Base-by-base conservation (phyloP, 139 green algal genomes). In the Chlorella sp. region DNA sequence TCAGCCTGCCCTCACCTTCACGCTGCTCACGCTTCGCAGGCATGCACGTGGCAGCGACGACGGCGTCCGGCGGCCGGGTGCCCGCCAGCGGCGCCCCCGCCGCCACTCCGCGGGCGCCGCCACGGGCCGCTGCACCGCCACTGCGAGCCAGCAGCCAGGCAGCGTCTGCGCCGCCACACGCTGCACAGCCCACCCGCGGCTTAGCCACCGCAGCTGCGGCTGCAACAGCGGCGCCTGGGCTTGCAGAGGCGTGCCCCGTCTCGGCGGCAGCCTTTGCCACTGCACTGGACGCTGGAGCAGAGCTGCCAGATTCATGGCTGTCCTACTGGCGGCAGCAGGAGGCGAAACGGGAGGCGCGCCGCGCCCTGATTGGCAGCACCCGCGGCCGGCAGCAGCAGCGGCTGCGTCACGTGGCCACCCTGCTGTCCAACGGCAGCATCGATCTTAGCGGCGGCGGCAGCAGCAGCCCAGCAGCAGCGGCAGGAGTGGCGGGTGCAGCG, bases 361-460 rank as follows among this genome's bases (percentile, higher is more conserved):
- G 70, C 16, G n/a, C 56, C 2, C 23, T 87, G 17, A 39, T 78
- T 0, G 56, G 56, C 25, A 69, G 32, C 47, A 85, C 76, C 0
- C 84, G 86, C 28, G 56, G 84, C 51, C 86, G 87, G 65, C 84
- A 89, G 74, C 83, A 76, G 32, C 83, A 90, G 60, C 78, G 87
- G n/a, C 32, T 56, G 26, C 72, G 57, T 17, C 73, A 85, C 26
- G 56, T 65, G 32, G 71, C 63, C 71, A 70, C 67, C 6, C 47
- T 78, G 23, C 13, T 85, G n/a, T 60, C 51, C 12, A 34, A 28
- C 15, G 28, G n/a, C 79, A 41, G 64, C 63, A 64, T 7, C 32
- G 55, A 63, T 12, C 2, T 41, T 12, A 25, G 2, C 25, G 51
- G 17, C n/a, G 55, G 20, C 0, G n/a, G 6, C 28, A 62, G 39